Evolutionary conservation across 306 rosid species (phyloP).

Genomic region (Crotalaria pallida): DNA sequence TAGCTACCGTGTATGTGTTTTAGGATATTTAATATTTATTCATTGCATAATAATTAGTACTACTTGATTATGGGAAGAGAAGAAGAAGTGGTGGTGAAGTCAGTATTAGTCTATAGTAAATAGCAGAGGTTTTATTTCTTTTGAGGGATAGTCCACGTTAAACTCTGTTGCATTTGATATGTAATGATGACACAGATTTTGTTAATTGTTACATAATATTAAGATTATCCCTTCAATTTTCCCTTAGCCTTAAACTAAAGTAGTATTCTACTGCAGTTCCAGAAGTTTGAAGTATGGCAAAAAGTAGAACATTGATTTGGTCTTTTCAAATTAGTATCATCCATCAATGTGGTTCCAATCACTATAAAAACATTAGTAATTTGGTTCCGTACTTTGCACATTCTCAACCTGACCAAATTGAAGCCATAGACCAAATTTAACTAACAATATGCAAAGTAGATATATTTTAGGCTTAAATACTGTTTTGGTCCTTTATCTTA

Average conservation of each 20-base stretch:
- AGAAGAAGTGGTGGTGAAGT: neutral
- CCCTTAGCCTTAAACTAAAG: conserved; percentile 1
- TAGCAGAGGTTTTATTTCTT: neutral
- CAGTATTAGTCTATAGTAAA: too few relatives aligned
- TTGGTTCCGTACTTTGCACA: too few relatives aligned
- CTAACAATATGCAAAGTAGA: too few relatives aligned
- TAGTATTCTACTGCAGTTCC: conserved; percentile 2
- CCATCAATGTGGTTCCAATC: too few relatives aligned
- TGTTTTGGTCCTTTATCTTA: too few relatives aligned
- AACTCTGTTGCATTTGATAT: conserved; percentile 12
- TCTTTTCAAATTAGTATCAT: too few relatives aligned
- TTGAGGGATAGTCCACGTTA: neutral
- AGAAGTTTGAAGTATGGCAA: neutral
- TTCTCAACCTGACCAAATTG: too few relatives aligned
- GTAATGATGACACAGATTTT: neutral
- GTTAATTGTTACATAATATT: too few relatives aligned
- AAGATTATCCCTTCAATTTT: neutral
- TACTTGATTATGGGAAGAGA: conserved; percentile 2
- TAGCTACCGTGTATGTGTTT: neutral
- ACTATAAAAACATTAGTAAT: too few relatives aligned
- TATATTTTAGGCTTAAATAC: too few relatives aligned
- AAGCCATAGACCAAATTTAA: too few relatives aligned
- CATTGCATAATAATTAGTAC: conserved; percentile 3
- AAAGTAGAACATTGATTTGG: too few relatives aligned
- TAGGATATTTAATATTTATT: conserved; percentile 9